A percentile compares a stretch with the other conserved stretches of the same genome.
phyloP scores from a whole-genome alignment of 768 basidiomycete genomes.

The Lactarius indigo region DNA sequence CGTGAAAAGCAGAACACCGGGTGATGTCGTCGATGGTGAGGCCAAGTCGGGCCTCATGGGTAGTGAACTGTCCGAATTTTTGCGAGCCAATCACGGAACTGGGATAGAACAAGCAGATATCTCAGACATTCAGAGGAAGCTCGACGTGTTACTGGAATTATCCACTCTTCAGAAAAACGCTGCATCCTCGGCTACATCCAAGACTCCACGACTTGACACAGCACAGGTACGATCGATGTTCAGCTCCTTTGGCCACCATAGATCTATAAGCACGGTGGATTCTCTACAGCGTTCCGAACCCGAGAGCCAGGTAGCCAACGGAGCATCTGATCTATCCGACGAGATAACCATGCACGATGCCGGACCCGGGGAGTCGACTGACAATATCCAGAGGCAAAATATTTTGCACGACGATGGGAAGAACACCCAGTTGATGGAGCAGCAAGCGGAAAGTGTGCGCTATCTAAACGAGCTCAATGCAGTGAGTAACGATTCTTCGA shows the following conservation, averaged over 20 bases:
- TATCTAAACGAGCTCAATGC: constrained; percentile 76
- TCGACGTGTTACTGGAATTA: constrained; percentile 36
- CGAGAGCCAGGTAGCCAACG: background rate
- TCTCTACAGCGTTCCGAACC: background rate
- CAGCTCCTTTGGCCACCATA: background rate
- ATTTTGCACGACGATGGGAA: constrained; percentile 49
- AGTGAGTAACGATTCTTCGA: constrained; percentile 36
- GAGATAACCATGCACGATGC: background rate
- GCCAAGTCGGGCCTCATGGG: background rate
- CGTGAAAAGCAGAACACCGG: constrained; percentile 40
- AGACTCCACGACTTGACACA: background rate
- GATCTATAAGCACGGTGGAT: background rate
- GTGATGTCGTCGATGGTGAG: constrained; percentile 29
- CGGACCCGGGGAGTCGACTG: background rate
- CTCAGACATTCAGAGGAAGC: constrained; percentile 35
- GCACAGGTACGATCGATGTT: constrained; percentile 1
- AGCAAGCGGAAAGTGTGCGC: constrained; percentile 70
- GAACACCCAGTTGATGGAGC: constrained; percentile 49
- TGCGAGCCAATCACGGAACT: constrained; percentile 20
- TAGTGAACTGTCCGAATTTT: constrained; percentile 26
- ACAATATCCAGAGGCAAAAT: constrained; percentile 36
- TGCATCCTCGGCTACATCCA: background rate
- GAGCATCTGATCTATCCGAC: background rate
- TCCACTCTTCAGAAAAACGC: constrained; percentile 19
- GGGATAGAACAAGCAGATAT: constrained; percentile 25